These are phyloP conservation scores for Arthrobotrys musiformis DNA, from an alignment of 2,329 filamentous ascomycete genomes.

Conservation along the genomic window DNA sequence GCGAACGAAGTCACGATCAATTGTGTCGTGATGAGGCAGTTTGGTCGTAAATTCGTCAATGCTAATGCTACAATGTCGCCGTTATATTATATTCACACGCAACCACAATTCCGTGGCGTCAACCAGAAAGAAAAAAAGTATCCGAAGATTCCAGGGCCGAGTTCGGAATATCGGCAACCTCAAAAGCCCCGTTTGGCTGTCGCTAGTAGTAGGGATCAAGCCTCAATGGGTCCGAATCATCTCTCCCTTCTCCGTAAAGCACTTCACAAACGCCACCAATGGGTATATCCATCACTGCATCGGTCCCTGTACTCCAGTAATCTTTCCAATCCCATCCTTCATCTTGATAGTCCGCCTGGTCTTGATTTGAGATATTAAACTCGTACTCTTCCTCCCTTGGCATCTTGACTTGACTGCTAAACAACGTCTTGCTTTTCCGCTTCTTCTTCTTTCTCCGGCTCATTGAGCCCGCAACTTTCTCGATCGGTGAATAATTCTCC, in stretches of 20 bases:
- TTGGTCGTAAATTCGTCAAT: neutral
- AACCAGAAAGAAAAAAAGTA: neutral
- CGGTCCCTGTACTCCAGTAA: conserved; percentile 91
- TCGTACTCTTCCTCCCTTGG: conserved; percentile 32
- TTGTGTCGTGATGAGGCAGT: neutral
- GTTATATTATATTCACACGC: conserved; percentile 1
- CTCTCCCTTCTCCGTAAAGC: conserved; percentile 76
- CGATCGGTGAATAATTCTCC: conserved; percentile 43
- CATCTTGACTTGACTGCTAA: conserved; percentile 45
- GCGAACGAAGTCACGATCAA: neutral
- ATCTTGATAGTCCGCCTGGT: conserved; percentile 59
- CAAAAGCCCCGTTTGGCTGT: neutral
- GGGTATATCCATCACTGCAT: conserved; percentile 97
- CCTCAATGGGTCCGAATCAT: conserved; percentile 57
- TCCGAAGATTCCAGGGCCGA: neutral
- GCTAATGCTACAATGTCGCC: neutral
- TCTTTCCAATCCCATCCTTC: conserved; percentile 75
- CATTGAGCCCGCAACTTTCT: conserved; percentile 37
- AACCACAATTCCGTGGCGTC: neutral
- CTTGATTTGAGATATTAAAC: conserved; percentile 10
- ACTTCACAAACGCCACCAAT: conserved; percentile 95
- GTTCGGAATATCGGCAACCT: neutral
- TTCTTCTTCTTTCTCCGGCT: conserved; percentile 58
- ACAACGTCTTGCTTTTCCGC: conserved; percentile 62
- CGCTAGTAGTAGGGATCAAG: conserved; percentile 46